Evolutionary conservation across 768 basidiomycete species (phyloP), one percentile per base, ranked within the genome.

Genomic region (Aureoboletus auriporus): DNA sequence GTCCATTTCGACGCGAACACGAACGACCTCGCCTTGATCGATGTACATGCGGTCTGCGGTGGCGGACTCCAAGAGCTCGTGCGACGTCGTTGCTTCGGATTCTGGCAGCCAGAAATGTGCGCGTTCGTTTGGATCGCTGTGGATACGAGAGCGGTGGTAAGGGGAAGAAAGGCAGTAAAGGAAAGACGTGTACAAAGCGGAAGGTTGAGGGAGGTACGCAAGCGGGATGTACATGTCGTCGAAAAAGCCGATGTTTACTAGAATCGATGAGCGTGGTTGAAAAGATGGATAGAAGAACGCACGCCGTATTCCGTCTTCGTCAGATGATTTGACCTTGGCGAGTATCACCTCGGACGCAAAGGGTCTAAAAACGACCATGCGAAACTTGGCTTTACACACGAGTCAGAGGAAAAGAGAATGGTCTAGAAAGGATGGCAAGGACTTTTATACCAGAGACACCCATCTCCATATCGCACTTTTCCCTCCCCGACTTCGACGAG

Each of bases 361-460:
- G 0, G 95, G 94, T 56, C 93, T 76, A 64, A 96, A 97, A 4
- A 97, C 82, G 45, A 94, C 84, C 65, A 99, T 69, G 34, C 94
- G 75, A 65, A 98, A 96, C 9, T 87, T 79, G 8, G 87, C 95
- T 98, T 57, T 8, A 40, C 11, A 41, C 6, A 12, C 0, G 36
- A 6, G 40, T 60, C 47, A 60, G 49, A 31, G 9, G 39, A 14
- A 20, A 10, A 8, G 29, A 26, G 17, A 9, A 16, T 39, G 23
- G 35, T 33, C 10, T 11, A 40, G 27, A 42, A 46, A 39, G 2
- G 9, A 38, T 3, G 17, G 12, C 12, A 36, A 39, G 52, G 44
- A 94, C 94, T 81, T 76, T 89, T 92, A 64, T 98, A 93, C 86
- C 93, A 98, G 60, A 95, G 71, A 62, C 84, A 84, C 0, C 95